These are phyloP conservation scores for Suhomyces maxii DNA, from an alignment of 1,139 yeast genomes.

Conservation along the genomic window DNA sequence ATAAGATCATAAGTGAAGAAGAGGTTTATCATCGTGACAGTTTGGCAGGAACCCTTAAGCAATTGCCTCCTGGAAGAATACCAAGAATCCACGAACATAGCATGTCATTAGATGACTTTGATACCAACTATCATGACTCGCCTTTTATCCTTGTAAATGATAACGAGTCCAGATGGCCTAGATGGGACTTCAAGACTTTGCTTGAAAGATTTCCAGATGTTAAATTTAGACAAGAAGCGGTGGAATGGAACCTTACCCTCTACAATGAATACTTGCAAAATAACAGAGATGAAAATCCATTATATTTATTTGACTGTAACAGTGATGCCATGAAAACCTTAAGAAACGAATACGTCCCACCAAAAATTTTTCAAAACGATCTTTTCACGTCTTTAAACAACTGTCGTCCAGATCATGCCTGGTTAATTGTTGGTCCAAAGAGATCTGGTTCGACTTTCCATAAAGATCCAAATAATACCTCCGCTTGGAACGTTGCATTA, in stretches of 20 bases:
- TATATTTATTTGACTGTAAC: slow-evolving; percentile 81
- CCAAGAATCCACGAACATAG: slow-evolving; percentile 45
- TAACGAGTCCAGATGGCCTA: slow-evolving; percentile 56
- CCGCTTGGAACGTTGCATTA: slow-evolving; percentile 85
- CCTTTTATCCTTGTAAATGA: slow-evolving; percentile 68
- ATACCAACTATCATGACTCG: slow-evolving; percentile 41
- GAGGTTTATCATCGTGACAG: slow-evolving; percentile 29
- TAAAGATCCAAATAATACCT: slow-evolving; percentile 87
- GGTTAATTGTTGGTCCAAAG: slow-evolving; percentile 83
- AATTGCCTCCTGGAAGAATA: slow-evolving; percentile 39
- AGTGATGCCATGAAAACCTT: slow-evolving; percentile 62
- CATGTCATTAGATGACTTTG: slow-evolving; percentile 48
- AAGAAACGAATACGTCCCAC: slow-evolving; percentile 54
- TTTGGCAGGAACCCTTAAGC: slow-evolving; percentile 16
- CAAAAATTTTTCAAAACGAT: slow-evolving; percentile 54
- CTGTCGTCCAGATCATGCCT: slow-evolving; percentile 84
- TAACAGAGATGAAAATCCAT: slow-evolving; percentile 78
- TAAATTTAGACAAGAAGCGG: slow-evolving; percentile 79
- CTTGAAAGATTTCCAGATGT: slow-evolving; percentile 56
- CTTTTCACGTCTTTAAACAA: slow-evolving; percentile 45
- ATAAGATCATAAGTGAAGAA: slow-evolving; percentile 51
- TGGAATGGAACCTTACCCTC: slow-evolving; percentile 68
- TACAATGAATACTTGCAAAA: slow-evolving; percentile 60
- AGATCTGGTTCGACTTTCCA: slow-evolving; percentile 89
- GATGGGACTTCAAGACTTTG: slow-evolving; percentile 58